Evolutionary conservation across 2,329 filamentous ascomycete species (phyloP).

Genomic region (Diaporthe citriasiana): DNA sequence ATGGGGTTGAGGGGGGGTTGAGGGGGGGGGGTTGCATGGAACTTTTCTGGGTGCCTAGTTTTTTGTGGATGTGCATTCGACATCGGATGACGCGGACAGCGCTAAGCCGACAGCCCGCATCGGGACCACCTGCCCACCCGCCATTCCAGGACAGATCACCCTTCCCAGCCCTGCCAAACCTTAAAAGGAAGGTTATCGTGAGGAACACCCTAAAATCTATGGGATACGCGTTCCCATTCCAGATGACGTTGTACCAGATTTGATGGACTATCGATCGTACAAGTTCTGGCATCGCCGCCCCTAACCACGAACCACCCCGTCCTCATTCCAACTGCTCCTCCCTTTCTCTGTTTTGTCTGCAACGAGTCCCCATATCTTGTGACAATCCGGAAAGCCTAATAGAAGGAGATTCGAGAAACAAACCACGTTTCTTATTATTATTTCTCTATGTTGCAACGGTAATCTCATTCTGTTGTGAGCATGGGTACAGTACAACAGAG

Average conservation of each 20-base stretch:
- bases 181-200: constrained; percentile 38
- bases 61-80: constrained; percentile 29
- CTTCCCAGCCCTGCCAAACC: constrained; percentile 26
- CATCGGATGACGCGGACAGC: constrained; percentile 37
- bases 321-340: neutral
- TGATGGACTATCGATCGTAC: neutral
- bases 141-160: neutral
- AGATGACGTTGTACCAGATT: constrained; percentile 28
- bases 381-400: neutral
- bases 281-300: constrained; percentile 16
- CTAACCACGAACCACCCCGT: neutral
- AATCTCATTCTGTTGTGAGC: neutral
- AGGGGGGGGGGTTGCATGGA: neutral
- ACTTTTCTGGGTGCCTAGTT: constrained; percentile 28
- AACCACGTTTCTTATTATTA: too few relatives aligned
- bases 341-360: neutral
- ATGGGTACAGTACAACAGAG: neutral
- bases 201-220: neutral
- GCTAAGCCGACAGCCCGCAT: neutral
- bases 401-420: neutral
- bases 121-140: neutral
- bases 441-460: too few relatives aligned
- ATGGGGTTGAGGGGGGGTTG: neutral
- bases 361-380: neutral
- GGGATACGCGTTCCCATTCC: constrained; percentile 23